phyloP scores from a whole-genome alignment of 495 filamentous ascomycete genomes.

The Thozetella sp. region DNA sequence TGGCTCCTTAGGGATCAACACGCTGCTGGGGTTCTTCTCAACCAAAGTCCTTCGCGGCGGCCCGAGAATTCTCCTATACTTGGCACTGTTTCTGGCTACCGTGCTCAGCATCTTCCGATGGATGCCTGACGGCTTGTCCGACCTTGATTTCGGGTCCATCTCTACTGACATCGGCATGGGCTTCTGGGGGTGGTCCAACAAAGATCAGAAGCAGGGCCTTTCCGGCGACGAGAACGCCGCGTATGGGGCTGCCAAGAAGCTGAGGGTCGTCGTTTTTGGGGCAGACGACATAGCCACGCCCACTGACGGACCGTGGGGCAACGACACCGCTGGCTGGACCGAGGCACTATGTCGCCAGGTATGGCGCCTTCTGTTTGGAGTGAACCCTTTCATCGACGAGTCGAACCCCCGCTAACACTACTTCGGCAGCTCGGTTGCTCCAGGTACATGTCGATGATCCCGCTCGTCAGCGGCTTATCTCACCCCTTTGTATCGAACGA shows the following conservation, averaged over 20 bases:
- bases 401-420: constrained; percentile 13
- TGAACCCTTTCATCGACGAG: constrained; percentile 7
- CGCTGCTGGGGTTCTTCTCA: constrained; percentile 16
- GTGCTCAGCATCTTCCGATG: constrained; percentile 15
- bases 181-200: constrained; percentile 10
- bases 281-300: constrained; percentile 29
- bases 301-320: constrained; percentile 8
- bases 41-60: constrained; percentile 19
- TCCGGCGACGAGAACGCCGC: constrained; percentile 3
- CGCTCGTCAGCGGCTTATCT: constrained; percentile 15
- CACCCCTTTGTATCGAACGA: constrained; percentile 9
- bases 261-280: constrained; percentile 32
- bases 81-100: constrained; percentile 17
- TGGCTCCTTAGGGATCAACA: constrained; percentile 2
- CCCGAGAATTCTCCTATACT: constrained; percentile 21
- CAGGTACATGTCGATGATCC: constrained; percentile 28
- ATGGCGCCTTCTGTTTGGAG: constrained; percentile 8
- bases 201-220: not conserved
- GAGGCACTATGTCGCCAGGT: constrained; percentile 24
- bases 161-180: constrained; percentile 12
- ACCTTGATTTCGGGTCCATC: constrained; percentile 1
- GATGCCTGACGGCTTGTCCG: constrained; percentile 8
- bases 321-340: constrained; percentile 19
- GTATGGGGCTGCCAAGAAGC: constrained; percentile 3
- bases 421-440: constrained; percentile 30